Conservation (phyloP, 2,329 filamentous ascomycete species). For the Trichoderma lentiforme region DNA sequence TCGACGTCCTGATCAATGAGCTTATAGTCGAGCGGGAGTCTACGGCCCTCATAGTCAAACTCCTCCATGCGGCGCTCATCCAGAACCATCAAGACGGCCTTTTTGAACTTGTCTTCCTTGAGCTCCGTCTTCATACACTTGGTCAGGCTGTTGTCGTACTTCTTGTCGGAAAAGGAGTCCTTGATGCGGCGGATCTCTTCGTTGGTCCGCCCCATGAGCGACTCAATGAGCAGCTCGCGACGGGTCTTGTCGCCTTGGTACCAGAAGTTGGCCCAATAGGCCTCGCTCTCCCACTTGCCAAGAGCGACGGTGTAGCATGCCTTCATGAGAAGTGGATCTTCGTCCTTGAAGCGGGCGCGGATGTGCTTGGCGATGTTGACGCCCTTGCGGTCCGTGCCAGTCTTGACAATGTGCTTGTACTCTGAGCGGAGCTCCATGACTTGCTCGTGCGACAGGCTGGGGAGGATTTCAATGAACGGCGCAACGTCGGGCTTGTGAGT, state of each 20-base stretch:
- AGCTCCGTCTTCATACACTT: slow-evolving; percentile 90
- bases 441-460: slow-evolving; percentile 80
- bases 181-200: slow-evolving; percentile 86
- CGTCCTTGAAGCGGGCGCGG: slow-evolving; percentile 70
- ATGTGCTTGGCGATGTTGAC: slow-evolving; percentile 87
- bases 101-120: slow-evolving; percentile 94
- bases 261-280: slow-evolving; percentile 98
- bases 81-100: slow-evolving; percentile 77
- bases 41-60: slow-evolving; percentile 59
- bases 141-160: slow-evolving; percentile 76
- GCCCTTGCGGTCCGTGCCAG: slow-evolving; percentile 66
- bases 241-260: slow-evolving; percentile 85
- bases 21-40: slow-evolving; percentile 54
- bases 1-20: slow-evolving; percentile 69
- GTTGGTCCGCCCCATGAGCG: slow-evolving; percentile 85
- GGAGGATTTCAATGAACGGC: slow-evolving; percentile 78
- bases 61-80: slow-evolving; percentile 85
- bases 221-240: slow-evolving; percentile 87
- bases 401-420: slow-evolving; percentile 88
- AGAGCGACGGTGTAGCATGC: slow-evolving; percentile 86
- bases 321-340: slow-evolving; percentile 77
- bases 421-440: slow-evolving; percentile 80
- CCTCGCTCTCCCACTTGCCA: slow-evolving; percentile 87
- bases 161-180: slow-evolving; percentile 83
- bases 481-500: slow-evolving; percentile 64